phyloP scores from a whole-genome alignment of 345 rosid species.

The Kandelia obovata region DNA sequence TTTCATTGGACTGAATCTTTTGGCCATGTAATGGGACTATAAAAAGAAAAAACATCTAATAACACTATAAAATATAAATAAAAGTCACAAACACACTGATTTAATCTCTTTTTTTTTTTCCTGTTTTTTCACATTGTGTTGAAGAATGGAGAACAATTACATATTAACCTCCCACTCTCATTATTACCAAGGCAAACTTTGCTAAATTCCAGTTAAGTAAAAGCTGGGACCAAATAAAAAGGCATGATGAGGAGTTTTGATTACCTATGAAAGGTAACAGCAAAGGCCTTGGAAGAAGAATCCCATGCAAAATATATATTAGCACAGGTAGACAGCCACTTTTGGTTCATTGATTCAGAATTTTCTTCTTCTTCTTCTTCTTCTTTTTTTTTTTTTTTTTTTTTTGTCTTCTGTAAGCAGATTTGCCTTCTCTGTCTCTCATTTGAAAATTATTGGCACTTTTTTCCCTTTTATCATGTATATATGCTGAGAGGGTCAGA shows the following conservation, averaged over 20 bases:
- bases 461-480: slow-evolving; percentile 15
- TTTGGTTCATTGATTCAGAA: neutral
- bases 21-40: no score
- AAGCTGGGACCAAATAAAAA: slow-evolving; percentile 10
- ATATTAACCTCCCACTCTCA: no score
- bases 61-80: no score
- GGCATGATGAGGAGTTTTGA: slow-evolving; percentile 18
- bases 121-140: no score
- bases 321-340: neutral
- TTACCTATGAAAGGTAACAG: slow-evolving; percentile 18
- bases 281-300: slow-evolving; percentile 23
- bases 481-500: slow-evolving; percentile 4
- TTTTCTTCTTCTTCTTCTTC: no score
- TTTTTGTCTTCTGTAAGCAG: neutral
- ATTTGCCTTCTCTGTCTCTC: neutral
- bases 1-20: no score
- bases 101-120: no score
- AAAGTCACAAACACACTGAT: no score
- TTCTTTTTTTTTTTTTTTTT: slow-evolving; percentile 6
- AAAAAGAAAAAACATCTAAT: no score
- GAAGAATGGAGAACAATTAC: no score
- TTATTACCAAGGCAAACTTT: no score
- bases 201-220: neutral
- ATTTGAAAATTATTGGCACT: slow-evolving; percentile 7
- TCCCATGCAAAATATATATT: slow-evolving; percentile 25